These are phyloP conservation scores for Glycine soja DNA, from an alignment of 306 rosid species.

Conservation along the genomic window DNA sequence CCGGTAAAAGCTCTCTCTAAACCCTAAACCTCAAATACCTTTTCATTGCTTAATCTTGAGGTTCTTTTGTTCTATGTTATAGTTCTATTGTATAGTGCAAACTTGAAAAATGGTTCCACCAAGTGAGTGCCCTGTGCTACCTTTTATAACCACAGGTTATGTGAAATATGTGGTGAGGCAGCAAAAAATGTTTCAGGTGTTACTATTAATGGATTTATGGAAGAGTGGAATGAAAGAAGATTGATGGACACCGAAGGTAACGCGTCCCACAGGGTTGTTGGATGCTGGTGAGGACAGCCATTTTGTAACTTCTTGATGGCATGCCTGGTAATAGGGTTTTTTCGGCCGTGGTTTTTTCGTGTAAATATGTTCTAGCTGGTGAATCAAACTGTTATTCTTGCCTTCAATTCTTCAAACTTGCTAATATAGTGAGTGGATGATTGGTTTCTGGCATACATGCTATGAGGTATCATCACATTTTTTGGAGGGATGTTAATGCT, in stretches of 20 bases:
- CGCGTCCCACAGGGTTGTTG: constrained; percentile 53
- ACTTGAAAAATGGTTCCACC: constrained; percentile 11
- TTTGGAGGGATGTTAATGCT: too few species aligned
- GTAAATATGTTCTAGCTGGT: constrained; percentile 78
- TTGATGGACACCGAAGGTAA: constrained; percentile 43
- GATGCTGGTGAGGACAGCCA: constrained; percentile 92
- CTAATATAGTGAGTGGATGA: too few species aligned
- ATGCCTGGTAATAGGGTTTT: constrained; percentile 90
- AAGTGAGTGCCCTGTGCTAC: background rate
- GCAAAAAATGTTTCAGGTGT: constrained; percentile 71
- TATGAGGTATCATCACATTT: background rate
- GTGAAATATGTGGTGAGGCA: constrained; percentile 88
- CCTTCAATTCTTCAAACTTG: constrained; percentile 46
- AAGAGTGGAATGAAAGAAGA: constrained; percentile 85
- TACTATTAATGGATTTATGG: constrained; percentile 67
- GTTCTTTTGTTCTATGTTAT: background rate
- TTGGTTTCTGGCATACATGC: too few species aligned
- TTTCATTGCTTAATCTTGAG: background rate
- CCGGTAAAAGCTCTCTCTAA: background rate
- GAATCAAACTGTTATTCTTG: constrained; percentile 38
- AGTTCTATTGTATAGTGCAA: constrained; percentile 19
- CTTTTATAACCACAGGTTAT: constrained; percentile 58
- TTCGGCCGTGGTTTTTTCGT: constrained; percentile 98
- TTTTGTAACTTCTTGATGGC: constrained; percentile 99
- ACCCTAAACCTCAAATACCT: background rate